Conservation (phyloP, 495 filamentous ascomycete species). For the Pyrenopolyporus hunteri region DNA sequence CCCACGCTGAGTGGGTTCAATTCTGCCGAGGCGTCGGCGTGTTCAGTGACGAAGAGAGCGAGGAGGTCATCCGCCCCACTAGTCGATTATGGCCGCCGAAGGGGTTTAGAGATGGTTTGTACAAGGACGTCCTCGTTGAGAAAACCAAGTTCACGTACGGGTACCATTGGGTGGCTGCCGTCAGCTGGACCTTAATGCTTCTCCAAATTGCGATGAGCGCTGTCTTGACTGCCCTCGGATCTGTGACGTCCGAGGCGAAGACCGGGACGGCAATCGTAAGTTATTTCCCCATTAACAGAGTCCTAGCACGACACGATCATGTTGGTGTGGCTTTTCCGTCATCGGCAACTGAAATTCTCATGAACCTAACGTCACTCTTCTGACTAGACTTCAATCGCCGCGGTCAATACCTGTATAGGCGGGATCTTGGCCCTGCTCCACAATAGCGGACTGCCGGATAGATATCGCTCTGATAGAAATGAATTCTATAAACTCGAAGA, state of each 20-base stretch:
- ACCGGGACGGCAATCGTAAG: conserved; percentile 44
- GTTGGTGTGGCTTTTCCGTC: background rate
- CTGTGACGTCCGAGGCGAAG: conserved; percentile 28
- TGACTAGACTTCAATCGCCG: conserved; percentile 50
- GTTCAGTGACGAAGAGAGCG: conserved; percentile 51
- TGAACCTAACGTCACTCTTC: conserved; percentile 6
- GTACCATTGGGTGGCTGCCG: conserved; percentile 42
- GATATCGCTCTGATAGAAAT: conserved; percentile 52
- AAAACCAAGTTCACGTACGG: conserved; percentile 48
- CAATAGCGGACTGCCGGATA: conserved; percentile 58
- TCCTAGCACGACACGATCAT: background rate
- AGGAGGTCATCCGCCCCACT: conserved; percentile 49
- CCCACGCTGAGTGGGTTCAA: conserved; percentile 52
- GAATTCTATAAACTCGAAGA: conserved; percentile 55
- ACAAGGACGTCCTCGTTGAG: conserved; percentile 49
- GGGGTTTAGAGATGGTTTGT: conserved; percentile 53
- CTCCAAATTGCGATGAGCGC: conserved; percentile 53
- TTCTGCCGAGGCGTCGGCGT: conserved; percentile 54
- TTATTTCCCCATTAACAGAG: background rate
- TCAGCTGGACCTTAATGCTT: conserved; percentile 52
- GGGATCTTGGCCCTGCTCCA: conserved; percentile 57
- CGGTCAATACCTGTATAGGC: conserved; percentile 55
- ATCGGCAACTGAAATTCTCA: background rate
- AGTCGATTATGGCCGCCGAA: conserved; percentile 52
- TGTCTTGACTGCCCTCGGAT: conserved; percentile 52